Base-by-base conservation (phyloP, 352 stramenopile species). In the Lagenidium sp. region DNA sequence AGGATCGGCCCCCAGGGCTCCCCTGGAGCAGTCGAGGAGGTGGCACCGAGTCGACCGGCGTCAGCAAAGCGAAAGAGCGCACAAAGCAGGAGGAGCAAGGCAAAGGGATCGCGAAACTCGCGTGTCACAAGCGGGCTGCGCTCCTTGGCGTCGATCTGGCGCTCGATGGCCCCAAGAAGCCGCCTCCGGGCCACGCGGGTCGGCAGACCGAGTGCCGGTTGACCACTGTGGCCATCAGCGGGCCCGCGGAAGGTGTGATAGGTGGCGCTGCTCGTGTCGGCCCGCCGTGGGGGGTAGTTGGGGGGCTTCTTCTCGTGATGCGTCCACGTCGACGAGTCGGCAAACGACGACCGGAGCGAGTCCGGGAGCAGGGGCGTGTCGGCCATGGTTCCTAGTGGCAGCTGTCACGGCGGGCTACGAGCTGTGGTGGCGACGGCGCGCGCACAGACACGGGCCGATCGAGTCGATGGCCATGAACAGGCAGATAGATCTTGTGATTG, bases 81-180 rank as follows among this genome's bases (percentile, higher is more conserved):
- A 35, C 75, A 93, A 18, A 89, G 43, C 18, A 74, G 55, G 26
- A 93, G 56, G 25, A 90, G 51, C 45, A 84, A 53, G 36, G 68
- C 61, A 44, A 86, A 87, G 26, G 77, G 76, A 49, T 90, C 77
- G 15, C 65, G 56, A 37, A 89, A 85, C 53, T 86, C 78, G 16
- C 68, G 74, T 20, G 71, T 85, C 49, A 80, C 65, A 58, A 75
- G 66, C 18, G 40, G 52, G 8, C 60, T 82, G 40, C 53, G 55
- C 53, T 85, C 73, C 30, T 85, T 89, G 57, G 84, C 72, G 19
- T 61, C 59, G 50, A 90, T 69, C 58, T 89, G 82, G 41, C 57
- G 48, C 50, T 90, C 65, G 48, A 89, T 81, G 32, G 75, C 70
- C 13, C 57, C 42, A 36, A 91, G 60, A 7, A 93, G 61, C 5